Evolutionary conservation across 2,329 filamentous ascomycete genomes (phyloP), one percentile per base, ranked within the genome.

Genomic region (Beauveria sp.): DNA sequence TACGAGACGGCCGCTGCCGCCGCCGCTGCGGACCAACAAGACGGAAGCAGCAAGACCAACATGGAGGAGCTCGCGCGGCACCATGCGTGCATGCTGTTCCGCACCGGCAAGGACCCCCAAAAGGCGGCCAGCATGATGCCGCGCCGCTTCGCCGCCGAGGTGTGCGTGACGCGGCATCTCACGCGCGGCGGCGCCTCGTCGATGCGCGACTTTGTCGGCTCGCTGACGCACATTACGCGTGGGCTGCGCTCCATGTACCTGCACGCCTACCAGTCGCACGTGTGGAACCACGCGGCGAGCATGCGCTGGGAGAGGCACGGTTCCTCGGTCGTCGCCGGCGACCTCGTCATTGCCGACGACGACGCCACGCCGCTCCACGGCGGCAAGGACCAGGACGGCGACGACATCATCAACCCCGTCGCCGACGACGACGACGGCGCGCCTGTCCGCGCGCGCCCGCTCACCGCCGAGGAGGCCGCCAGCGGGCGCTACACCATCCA

Each of bases 191-290:
- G 76, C 48, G 70, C 64, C 30, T 69, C 74, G 61, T 79, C 80
- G 24, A 75, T 76, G 44, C 82, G 81, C 48, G 93, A 99, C 74
- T 94, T 85, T 71, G 81, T 90, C 63, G 92, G 92, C 26, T 91
- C 94, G 1, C 75, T 99, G 56, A 83, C 88, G 70, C 82, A 83
- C 59, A 92, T 99, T 64, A 89, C 89, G 26, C 84, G 92, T 20
- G 91, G 90, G 54, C 79, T 97, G 67, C 85, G 92, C 48, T 84
- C 91, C 62, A 97, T 99, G 89, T 99, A 97, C 71, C 87, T 96
- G 18, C 94, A 99, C 72, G 93, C 94, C 5, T 97, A 97, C 75
- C 94, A 99, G 73, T 96, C 90, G 6, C 84, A 92, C 43, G 87
- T 99, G 9, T 99, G 93, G 93, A 99, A 99, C 76, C 84, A 86